Conservation (phyloP, 2,329 filamentous ascomycete species). For the Magnaporthiopsis incrustans region DNA sequence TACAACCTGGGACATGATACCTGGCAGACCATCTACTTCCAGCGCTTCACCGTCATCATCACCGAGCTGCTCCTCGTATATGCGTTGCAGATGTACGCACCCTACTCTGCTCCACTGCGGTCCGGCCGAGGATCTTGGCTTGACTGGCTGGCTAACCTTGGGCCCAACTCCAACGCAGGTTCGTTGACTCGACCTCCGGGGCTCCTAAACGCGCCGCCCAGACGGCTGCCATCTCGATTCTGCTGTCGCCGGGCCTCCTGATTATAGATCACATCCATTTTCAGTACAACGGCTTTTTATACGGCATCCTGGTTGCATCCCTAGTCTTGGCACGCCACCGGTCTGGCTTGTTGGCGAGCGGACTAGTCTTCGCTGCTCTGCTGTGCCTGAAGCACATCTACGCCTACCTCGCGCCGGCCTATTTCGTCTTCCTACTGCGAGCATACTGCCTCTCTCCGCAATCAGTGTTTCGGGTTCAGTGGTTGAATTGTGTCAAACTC, state of each 20-base stretch:
- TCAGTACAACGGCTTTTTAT: constrained; percentile 97
- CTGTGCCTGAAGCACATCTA: constrained; percentile 98
- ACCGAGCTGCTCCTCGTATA: constrained; percentile 80
- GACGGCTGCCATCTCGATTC: constrained; percentile 77
- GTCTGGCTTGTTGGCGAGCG: constrained; percentile 68
- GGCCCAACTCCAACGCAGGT: constrained; percentile 39
- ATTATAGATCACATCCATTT: constrained; percentile 99
- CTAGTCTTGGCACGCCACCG: constrained; percentile 72
- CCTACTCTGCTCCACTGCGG: background rate
- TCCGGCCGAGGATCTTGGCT: background rate
- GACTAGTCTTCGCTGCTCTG: constrained; percentile 73
- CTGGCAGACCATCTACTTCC: constrained; percentile 92
- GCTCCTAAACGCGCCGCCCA: constrained; percentile 68
- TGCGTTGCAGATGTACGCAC: constrained; percentile 63
- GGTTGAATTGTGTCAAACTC: constrained; percentile 77
- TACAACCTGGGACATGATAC: constrained; percentile 78
- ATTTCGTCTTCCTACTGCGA: constrained; percentile 88
- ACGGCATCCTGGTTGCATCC: constrained; percentile 81
- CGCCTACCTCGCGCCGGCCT: constrained; percentile 89
- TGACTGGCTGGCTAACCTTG: background rate
- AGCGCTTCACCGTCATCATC: constrained; percentile 76
- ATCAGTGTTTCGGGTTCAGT: constrained; percentile 66
- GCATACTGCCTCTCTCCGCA: constrained; percentile 76
- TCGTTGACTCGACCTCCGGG: constrained; percentile 61
- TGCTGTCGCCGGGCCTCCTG: constrained; percentile 85